Evolutionary conservation across 140 eudicot genomes (phyloP), one percentile per base, ranked within the genome.

Genomic region (Senecio squalidus): DNA sequence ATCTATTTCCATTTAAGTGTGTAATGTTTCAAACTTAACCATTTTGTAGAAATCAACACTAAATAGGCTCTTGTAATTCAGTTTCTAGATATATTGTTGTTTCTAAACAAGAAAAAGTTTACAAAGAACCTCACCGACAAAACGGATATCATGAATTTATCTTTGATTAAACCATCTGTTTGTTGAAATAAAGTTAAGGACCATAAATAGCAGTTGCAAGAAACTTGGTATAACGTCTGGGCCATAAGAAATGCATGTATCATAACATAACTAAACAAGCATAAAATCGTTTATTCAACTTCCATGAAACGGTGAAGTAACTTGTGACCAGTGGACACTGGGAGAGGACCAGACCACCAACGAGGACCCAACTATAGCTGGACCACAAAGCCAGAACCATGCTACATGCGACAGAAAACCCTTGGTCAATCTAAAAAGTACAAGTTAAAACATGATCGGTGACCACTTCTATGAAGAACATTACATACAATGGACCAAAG

Each of bases 51-150:
- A 52, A 29, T 52, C 57, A 52, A 52, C 34, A 26, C 41, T 43
- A 24, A 60, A 50, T 71, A 62, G 76, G 66, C 33, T 47, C 71
- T 25, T 62, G 60, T 62, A 62, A 62, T 62, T 62, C 66, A 54
- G 59, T 71, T 34, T 44, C 70, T 63, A 62, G 29, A 44, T 54
- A 20, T 71, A 22, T 45, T 66, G 15, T 43, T 52, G 70, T 41
- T 70, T 29, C 33, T 26, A n/a, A 52, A 52, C 36, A 52, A 52
- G 58, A n/a, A 52, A n/a, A n/a, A 52, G 40, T 38, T 46, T 52
- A 50, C 25, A 25, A 29, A 28, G 17, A 16, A n/a, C 13, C 23
- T 5, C 26, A 29, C 8, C 6, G 39, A 15, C n/a, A 23, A 38
- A 9, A 15, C 20, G 10, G 14, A 21, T 59, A 16, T 59, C 39